Conservation (phyloP, 2,329 filamentous ascomycete genomes). For the Monilinia polystroma region DNA sequence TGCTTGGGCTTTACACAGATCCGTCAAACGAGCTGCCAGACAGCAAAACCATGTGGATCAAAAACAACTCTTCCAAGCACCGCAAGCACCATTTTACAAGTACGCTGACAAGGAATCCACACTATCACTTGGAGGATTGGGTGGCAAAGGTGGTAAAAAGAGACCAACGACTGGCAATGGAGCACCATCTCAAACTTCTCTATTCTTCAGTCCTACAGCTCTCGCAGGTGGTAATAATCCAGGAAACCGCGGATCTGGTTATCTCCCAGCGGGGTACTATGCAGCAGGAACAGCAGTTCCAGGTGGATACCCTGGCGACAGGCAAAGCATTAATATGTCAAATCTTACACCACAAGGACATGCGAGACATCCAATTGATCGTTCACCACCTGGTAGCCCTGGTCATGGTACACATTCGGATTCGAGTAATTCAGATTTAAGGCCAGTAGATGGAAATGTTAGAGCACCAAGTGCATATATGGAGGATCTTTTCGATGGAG, state of each 20-base stretch:
- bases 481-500: conserved; percentile 78
- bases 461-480: conserved; percentile 85
- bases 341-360: conserved; percentile 54
- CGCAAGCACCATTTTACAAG: conserved; percentile 56
- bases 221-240: conserved; percentile 54
- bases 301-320: conserved; percentile 39
- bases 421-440: conserved; percentile 64
- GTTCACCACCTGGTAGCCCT: conserved; percentile 62
- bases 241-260: conserved; percentile 69
- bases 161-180: conserved; percentile 43
- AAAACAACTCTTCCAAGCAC: conserved; percentile 62
- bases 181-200: conserved; percentile 34
- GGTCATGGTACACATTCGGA: conserved; percentile 38
- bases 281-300: conserved; percentile 55
- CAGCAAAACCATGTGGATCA: conserved; percentile 68
- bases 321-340: conserved; percentile 55
- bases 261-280: conserved; percentile 90
- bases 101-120: conserved; percentile 54
- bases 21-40: conserved; percentile 80
- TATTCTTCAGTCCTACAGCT: conserved; percentile 96
- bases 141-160: conserved; percentile 38
- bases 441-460: conserved; percentile 57
- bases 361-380: conserved; percentile 45
- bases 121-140: conserved; percentile 32
- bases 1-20: conserved; percentile 87